Percentiles rank a stretch among this genome's conserved stretches.
These are phyloP conservation scores for Anacardium occidentale DNA, from an alignment of 345 rosid species.

Conservation along the genomic window DNA sequence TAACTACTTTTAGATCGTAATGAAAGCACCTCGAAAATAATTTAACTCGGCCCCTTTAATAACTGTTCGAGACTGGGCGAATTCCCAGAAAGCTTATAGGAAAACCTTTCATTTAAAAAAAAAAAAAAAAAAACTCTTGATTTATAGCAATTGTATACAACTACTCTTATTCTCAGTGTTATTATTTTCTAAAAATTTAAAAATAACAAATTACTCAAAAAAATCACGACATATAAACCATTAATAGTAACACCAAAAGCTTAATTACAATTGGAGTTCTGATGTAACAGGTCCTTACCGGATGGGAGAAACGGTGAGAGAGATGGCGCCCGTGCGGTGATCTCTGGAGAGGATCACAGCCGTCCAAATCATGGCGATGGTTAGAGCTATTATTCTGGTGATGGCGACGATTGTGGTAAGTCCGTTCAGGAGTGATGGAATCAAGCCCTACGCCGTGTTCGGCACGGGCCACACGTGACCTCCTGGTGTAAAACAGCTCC, in stretches of 20 bases:
- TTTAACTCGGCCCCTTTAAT: no score
- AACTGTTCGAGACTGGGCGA: no score
- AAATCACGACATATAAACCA: background rate
- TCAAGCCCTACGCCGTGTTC: conserved; percentile 43
- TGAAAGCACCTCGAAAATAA: no score
- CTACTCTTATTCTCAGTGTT: no score
- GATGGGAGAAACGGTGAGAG: conserved; percentile 31
- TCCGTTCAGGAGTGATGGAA: conserved; percentile 38
- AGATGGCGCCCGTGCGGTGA: conserved; percentile 46
- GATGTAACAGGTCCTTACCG: conserved; percentile 32
- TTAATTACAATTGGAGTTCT: background rate
- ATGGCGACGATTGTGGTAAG: conserved; percentile 45
- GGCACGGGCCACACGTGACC: conserved; percentile 68
- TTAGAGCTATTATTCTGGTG: conserved; percentile 19
- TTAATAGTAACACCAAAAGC: background rate
- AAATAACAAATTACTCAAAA: background rate
- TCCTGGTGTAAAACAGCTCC: conserved; percentile 75
- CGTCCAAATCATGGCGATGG: conserved; percentile 60
- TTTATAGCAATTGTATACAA: no score
- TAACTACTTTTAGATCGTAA: no score
- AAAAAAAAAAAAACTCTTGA: no score
- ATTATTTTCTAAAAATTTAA: background rate
- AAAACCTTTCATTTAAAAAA: no score
- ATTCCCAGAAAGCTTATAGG: no score
- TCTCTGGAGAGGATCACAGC: conserved; percentile 57